Evolutionary conservation across 768 basidiomycete genomes (phyloP).

Genomic region (Coprinopsis sp.): DNA sequence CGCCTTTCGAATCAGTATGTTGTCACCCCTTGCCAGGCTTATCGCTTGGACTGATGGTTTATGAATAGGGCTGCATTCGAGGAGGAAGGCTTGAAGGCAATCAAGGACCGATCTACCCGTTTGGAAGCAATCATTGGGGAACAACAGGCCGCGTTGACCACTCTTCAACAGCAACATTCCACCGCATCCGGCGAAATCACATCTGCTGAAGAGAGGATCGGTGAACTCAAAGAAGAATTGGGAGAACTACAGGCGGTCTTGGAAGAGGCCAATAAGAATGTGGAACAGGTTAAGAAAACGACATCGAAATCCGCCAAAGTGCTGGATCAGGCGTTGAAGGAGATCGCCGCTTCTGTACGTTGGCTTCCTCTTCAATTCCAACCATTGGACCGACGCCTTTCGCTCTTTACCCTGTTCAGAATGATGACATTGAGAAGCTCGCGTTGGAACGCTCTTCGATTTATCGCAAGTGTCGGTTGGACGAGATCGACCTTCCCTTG

Average conservation of each 20-base stretch:
- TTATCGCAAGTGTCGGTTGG: constrained; percentile 90
- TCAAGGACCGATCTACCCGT: constrained; percentile 56
- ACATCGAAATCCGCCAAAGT: constrained; percentile 66
- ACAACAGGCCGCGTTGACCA: constrained; percentile 51
- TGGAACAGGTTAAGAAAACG: constrained; percentile 73
- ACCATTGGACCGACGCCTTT: not conserved
- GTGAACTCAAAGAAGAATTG: constrained; percentile 57
- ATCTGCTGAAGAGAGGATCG: constrained; percentile 50
- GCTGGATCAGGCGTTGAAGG: constrained; percentile 86
- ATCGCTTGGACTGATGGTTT: constrained; percentile 2
- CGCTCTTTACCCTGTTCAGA: constrained; percentile 16
- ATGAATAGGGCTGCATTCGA: constrained; percentile 71
- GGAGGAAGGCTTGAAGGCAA: constrained; percentile 61
- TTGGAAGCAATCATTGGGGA: constrained; percentile 47
- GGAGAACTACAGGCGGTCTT: constrained; percentile 54
- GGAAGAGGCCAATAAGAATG: constrained; percentile 67
- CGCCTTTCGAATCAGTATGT: constrained; percentile 81
- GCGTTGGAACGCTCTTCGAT: constrained; percentile 79
- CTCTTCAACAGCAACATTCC: constrained; percentile 50
- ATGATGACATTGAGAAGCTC: constrained; percentile 86
- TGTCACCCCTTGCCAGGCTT: constrained; percentile 1
- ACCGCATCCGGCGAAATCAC: constrained; percentile 57
- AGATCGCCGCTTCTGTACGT: constrained; percentile 74
- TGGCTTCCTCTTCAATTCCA: not conserved
- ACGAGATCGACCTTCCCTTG: constrained; percentile 85